phyloP scores from a whole-genome alignment of 176 grass and related monocot genomes.

The Avena eriantha region DNA sequence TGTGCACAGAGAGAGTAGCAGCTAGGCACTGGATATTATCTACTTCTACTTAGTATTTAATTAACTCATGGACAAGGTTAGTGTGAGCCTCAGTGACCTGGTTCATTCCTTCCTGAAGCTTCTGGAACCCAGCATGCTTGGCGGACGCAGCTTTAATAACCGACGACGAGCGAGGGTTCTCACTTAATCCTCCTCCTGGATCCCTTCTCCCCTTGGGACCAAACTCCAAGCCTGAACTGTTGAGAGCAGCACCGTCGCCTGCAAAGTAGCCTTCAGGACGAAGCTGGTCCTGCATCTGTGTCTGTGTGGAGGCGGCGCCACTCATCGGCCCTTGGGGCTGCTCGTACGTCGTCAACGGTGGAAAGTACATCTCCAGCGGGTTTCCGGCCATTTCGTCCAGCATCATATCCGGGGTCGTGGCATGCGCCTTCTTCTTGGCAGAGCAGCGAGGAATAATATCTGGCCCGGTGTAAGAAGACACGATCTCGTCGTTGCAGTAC shows the following conservation, averaged over 20 bases:
- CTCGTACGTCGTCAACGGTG: neutral
- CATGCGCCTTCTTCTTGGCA: neutral
- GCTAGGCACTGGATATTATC: neutral
- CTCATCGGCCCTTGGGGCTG: constrained; percentile 20
- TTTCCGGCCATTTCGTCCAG: constrained; percentile 55
- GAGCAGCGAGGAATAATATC: neutral
- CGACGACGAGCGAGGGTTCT: neutral
- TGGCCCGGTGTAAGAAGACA: constrained; percentile 7
- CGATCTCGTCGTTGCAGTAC: constrained; percentile 15
- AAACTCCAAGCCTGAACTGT: constrained; percentile 22
- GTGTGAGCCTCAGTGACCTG: constrained; percentile 44
- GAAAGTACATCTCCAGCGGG: constrained; percentile 52
- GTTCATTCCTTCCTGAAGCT: constrained; percentile 62
- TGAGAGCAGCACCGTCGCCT: neutral
- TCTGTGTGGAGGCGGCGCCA: neutral
- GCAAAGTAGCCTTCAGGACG: neutral
- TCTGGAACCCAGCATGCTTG: constrained; percentile 53
- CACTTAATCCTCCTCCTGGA: neutral
- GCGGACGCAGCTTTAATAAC: constrained; percentile 33
- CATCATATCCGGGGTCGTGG: constrained; percentile 48
- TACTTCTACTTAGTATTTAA: too few species aligned
- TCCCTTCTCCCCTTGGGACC: neutral
- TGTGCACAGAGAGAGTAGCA: too few species aligned
- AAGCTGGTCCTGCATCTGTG: constrained; percentile 22
- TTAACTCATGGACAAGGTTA: neutral